Percentiles rank a stretch among this genome's conserved stretches.
These are phyloP conservation scores for Citrus sp. DNA, from an alignment of 345 rosid species.

Conservation along the genomic window DNA sequence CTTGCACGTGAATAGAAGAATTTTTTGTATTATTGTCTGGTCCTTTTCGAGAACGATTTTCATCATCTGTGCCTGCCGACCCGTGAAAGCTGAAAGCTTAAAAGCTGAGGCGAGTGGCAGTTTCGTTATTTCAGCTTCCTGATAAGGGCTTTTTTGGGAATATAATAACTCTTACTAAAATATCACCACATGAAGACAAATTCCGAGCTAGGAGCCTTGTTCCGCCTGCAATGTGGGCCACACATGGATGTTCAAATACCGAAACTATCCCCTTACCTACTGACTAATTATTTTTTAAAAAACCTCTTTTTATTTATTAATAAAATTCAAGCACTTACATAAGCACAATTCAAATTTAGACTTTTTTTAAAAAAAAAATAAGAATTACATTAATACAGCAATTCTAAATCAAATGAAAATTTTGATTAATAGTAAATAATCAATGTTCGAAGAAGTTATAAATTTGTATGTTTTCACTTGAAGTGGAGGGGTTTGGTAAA, in stretches of 20 bases:
- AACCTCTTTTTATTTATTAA: neutral
- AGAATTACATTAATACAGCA: too few relatives aligned
- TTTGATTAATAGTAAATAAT: neutral
- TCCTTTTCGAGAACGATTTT: conserved; percentile 35
- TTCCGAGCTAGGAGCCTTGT: neutral
- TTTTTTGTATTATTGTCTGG: conserved; percentile 26
- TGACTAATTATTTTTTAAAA: neutral
- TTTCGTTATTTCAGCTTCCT: neutral
- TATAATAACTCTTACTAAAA: neutral
- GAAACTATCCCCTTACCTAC: neutral
- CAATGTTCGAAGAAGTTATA: neutral
- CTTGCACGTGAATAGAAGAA: conserved; percentile 29
- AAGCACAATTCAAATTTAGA: neutral
- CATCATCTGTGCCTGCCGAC: conserved; percentile 16
- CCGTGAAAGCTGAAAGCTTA: conserved; percentile 28
- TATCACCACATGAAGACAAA: conserved; percentile 11
- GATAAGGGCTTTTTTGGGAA: neutral
- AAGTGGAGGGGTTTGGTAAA: too few relatives aligned
- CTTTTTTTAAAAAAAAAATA: neutral
- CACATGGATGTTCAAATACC: neutral
- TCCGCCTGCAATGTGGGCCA: conserved; percentile 22
- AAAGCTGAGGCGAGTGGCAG: conserved; percentile 11
- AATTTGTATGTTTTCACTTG: too few relatives aligned
- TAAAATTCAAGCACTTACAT: neutral
- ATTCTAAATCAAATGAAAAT: neutral